A percentile compares a stretch with the other conserved stretches of the same genome.
Conservation (phyloP, 1,284 basidiomycete genomes). For the Austroboletus niveus region DNA sequence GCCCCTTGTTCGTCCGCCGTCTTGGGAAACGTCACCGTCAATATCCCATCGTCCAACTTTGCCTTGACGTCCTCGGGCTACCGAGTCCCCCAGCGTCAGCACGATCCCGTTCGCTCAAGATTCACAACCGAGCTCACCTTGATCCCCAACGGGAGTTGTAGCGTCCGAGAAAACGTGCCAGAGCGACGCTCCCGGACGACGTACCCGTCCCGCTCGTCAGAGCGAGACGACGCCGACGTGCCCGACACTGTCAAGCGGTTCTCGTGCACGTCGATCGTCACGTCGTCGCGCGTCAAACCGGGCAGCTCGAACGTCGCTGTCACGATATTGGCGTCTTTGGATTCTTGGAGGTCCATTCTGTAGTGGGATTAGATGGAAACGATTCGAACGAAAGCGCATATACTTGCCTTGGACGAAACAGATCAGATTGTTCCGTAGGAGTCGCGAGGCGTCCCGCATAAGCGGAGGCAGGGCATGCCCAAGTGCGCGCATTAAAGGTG, state of each 20-base stretch:
- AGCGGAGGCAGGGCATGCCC: neutral
- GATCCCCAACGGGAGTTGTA: conserved; percentile 37
- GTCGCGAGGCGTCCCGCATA: neutral
- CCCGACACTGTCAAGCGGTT: conserved; percentile 38
- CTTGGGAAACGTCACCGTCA: neutral
- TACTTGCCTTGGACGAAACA: conserved; percentile 5
- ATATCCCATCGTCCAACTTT: neutral
- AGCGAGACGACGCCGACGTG: conserved; percentile 21
- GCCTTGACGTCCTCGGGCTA: neutral
- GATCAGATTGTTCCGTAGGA: neutral
- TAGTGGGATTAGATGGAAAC: neutral
- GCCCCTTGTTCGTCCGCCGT: neutral
- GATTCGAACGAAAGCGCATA: neutral
- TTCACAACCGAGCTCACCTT: conserved; percentile 25
- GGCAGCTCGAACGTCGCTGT: conserved; percentile 43
- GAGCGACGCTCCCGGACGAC: conserved; percentile 36
- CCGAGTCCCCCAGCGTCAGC: too few relatives aligned
- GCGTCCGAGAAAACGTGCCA: conserved; percentile 38
- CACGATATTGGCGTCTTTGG: conserved; percentile 31
- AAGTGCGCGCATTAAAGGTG: conserved; percentile 30
- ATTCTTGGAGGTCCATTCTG: conserved; percentile 31
- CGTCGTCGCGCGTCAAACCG: conserved; percentile 40
- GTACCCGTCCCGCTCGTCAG: conserved; percentile 29
- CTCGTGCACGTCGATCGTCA: conserved; percentile 39
- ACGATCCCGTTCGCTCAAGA: too few relatives aligned